Conservation (phyloP, 2,329 filamentous ascomycete species). For the Biscogniauxia sp. region DNA sequence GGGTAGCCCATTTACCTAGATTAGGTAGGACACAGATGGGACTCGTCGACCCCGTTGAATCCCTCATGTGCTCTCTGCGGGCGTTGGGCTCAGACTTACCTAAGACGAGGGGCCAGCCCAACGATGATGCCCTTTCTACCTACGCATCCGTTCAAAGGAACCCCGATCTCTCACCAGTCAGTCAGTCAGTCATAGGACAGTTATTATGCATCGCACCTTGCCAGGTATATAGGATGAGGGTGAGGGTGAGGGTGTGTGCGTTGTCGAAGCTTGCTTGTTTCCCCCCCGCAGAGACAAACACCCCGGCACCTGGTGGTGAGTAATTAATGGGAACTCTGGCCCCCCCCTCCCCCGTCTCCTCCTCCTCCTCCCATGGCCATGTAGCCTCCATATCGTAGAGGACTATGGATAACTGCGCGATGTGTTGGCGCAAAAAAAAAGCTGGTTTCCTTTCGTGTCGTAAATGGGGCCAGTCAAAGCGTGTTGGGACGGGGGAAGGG, state of each 20-base stretch:
- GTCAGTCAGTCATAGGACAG: not conserved
- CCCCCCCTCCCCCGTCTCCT: no score
- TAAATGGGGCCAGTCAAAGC: not conserved
- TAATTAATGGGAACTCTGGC: not conserved
- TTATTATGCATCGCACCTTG: no score
- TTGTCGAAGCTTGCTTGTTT: not conserved
- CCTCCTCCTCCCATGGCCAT: no score
- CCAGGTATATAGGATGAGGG: no score
- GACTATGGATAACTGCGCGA: not conserved
- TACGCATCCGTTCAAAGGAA: not conserved
- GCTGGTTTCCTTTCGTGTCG: not conserved
- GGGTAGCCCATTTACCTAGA: no score
- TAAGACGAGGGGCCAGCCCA: not conserved
- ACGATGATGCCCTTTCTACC: not conserved
- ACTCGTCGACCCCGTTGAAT: not conserved
- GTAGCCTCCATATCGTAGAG: not conserved
- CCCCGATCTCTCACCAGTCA: not conserved
- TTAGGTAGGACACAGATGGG: not conserved
- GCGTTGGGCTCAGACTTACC: not conserved
- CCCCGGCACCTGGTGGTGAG: not conserved
- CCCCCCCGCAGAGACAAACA: not conserved
- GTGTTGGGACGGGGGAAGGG: not conserved
- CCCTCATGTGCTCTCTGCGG: not conserved
- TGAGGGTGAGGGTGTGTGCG: not conserved
- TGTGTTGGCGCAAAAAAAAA: not conserved